These are phyloP conservation scores for Lactarius quietus DNA, from an alignment of 768 basidiomycete genomes.

Conservation along the genomic window DNA sequence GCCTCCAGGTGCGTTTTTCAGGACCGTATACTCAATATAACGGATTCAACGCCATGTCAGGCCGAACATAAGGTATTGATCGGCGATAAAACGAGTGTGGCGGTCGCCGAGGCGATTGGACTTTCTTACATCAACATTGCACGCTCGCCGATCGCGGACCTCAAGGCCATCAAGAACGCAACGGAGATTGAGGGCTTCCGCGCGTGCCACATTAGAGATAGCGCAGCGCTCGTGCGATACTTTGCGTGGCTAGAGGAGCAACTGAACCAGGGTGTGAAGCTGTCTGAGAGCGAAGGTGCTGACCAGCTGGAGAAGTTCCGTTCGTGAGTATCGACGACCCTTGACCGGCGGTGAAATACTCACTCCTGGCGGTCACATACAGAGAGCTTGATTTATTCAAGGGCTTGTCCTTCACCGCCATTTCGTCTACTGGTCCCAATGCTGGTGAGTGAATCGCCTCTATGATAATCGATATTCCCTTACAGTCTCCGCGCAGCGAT, in stretches of 20 bases:
- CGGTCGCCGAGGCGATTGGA: conserved; percentile 77
- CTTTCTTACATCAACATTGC: conserved; percentile 59
- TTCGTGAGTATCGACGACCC: conserved; percentile 48
- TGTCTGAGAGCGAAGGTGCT: conserved; percentile 81
- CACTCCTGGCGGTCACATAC: not conserved
- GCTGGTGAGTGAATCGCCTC: conserved; percentile 54
- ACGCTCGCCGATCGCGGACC: conserved; percentile 71
- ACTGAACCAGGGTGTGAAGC: conserved; percentile 52
- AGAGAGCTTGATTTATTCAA: conserved; percentile 78
- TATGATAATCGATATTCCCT: conserved; percentile 1
- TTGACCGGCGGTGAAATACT: not conserved
- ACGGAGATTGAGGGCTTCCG: conserved; percentile 89
- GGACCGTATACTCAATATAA: not conserved
- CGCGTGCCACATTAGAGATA: conserved; percentile 84
- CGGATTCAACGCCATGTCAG: not conserved
- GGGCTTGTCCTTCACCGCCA: conserved; percentile 88
- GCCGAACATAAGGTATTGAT: conserved; percentile 64
- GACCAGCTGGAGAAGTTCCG: conserved; percentile 75
- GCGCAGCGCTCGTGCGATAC: conserved; percentile 81
- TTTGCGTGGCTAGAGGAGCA: conserved; percentile 94
- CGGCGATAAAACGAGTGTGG: conserved; percentile 73
- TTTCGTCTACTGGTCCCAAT: conserved; percentile 90
- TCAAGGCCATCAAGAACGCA: conserved; percentile 78
- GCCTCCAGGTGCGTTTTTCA: conserved; percentile 25
- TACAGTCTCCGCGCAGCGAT: conserved; percentile 50